These are phyloP conservation scores for Amesomyces nigricolor DNA, from an alignment of 2,329 filamentous ascomycete species.

Conservation along the genomic window DNA sequence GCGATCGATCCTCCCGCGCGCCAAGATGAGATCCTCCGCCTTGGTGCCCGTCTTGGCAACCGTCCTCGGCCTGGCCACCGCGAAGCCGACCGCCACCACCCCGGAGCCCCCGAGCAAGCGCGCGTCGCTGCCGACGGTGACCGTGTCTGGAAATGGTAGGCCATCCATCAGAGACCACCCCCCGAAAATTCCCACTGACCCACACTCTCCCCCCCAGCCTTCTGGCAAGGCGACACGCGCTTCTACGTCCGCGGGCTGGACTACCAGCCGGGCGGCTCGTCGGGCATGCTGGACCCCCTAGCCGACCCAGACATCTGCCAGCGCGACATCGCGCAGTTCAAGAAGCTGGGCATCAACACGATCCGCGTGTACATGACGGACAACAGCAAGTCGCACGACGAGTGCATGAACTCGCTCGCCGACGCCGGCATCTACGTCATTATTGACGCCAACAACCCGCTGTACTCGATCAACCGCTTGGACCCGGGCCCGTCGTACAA, in stretches of 20 bases:
- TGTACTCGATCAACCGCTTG: conserved; percentile 79
- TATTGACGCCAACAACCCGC: conserved; percentile 82
- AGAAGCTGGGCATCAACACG: conserved; percentile 82
- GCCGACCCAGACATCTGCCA: conserved; percentile 64
- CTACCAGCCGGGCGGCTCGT: conserved; percentile 58
- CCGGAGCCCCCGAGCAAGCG: conserved; percentile 47
- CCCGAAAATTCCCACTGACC: too few relatives aligned
- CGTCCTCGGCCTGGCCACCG: conserved; percentile 37
- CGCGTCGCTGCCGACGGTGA: conserved; percentile 44
- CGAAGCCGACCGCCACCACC: conserved; percentile 46
- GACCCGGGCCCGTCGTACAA: conserved; percentile 77
- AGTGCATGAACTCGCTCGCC: conserved; percentile 75
- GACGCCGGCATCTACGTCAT: conserved; percentile 90
- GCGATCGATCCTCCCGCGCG: conserved; percentile 9
- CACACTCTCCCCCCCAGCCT: conserved; percentile 36
- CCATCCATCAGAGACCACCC: background rate
- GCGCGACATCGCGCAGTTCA: conserved; percentile 76
- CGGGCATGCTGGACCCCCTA: conserved; percentile 63
- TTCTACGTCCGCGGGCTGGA: conserved; percentile 58
- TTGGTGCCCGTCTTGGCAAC: conserved; percentile 46
- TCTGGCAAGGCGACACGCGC: conserved; percentile 47
- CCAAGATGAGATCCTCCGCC: conserved; percentile 23
- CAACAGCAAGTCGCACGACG: conserved; percentile 71
- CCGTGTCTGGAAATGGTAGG: conserved; percentile 53
- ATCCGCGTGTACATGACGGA: conserved; percentile 90